These are phyloP conservation scores for Triangularia verruculosa DNA, from an alignment of 2,329 filamentous ascomycete genomes.

Conservation along the genomic window DNA sequence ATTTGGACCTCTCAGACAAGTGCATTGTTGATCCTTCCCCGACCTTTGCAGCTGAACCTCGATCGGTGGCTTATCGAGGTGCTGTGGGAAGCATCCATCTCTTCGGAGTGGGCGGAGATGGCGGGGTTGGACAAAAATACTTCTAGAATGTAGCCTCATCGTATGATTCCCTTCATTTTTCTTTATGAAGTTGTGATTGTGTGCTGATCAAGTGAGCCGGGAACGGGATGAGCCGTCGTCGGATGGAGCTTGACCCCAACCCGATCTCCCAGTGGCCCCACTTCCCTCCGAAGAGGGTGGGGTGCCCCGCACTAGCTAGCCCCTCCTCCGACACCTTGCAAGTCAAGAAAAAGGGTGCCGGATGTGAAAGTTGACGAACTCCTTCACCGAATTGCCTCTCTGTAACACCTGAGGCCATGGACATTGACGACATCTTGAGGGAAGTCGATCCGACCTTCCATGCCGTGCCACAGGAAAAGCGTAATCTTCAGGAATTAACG, in stretches of 20 bases:
- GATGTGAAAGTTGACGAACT: slow-evolving; percentile 1
- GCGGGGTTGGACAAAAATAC: slow-evolving; percentile 2
- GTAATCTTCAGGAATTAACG: slow-evolving; percentile 84
- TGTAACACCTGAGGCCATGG: slow-evolving; percentile 47
- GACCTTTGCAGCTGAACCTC: slow-evolving; percentile 3
- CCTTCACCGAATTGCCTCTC: neutral
- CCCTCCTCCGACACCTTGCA: neutral
- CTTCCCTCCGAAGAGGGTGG: neutral
- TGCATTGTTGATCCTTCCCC: neutral
- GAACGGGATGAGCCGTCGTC: slow-evolving; percentile 5
- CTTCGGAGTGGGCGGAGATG: neutral
- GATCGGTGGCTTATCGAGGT: neutral
- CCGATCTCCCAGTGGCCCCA: neutral
- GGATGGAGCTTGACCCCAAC: neutral
- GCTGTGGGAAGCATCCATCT: neutral
- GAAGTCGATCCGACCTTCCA: slow-evolving; percentile 63
- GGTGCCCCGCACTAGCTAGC: slow-evolving; percentile 8
- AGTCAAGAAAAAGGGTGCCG: neutral
- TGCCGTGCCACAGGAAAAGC: slow-evolving; percentile 55
- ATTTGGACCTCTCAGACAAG: neutral
- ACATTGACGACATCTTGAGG: slow-evolving; percentile 76
- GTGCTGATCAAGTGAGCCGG: neutral
- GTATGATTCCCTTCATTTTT: neutral
- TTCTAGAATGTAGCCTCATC: neutral
- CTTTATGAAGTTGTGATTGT: neutral